Conservation (phyloP, 2,329 filamentous ascomycete genomes). For the Epichloe scottii region DNA sequence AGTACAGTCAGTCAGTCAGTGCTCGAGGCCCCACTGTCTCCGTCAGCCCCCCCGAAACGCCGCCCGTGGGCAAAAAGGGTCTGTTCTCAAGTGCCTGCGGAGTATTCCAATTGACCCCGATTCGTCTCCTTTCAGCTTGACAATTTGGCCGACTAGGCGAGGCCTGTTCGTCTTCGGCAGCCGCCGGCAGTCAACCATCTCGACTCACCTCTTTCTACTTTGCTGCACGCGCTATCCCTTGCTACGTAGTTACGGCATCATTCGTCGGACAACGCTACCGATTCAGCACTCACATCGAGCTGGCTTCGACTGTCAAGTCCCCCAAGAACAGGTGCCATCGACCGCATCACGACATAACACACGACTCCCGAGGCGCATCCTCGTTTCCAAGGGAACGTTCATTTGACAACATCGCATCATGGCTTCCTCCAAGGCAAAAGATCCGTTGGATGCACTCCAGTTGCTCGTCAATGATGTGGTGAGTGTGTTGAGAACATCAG, state of each 20-base stretch:
- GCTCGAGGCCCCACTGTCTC: neutral
- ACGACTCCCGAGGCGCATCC: neutral
- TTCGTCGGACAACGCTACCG: too few species aligned
- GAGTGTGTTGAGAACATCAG: conserved; percentile 14
- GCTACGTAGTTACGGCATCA: neutral
- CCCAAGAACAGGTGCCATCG: neutral
- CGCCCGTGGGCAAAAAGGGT: neutral
- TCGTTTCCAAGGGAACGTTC: neutral
- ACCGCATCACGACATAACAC: neutral
- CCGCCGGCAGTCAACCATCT: neutral
- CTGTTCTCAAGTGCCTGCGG: neutral
- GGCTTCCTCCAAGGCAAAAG: conserved; percentile 17
- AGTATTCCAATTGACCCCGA: neutral
- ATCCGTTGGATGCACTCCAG: conserved; percentile 36
- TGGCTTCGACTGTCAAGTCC: neutral
- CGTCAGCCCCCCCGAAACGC: neutral
- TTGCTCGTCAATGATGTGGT: conserved; percentile 43
- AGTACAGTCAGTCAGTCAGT: neutral
- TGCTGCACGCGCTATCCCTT: neutral
- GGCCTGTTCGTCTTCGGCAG: neutral
- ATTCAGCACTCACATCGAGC: neutral
- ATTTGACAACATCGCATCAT: conserved; percentile 8
- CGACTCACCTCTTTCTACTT: neutral
- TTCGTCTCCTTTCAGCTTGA: neutral
- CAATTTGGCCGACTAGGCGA: neutral